Percentiles rank a stretch among this genome's conserved stretches.
These are phyloP conservation scores for Myrica gale DNA, from an alignment of 306 rosid genomes.

Conservation along the genomic window DNA sequence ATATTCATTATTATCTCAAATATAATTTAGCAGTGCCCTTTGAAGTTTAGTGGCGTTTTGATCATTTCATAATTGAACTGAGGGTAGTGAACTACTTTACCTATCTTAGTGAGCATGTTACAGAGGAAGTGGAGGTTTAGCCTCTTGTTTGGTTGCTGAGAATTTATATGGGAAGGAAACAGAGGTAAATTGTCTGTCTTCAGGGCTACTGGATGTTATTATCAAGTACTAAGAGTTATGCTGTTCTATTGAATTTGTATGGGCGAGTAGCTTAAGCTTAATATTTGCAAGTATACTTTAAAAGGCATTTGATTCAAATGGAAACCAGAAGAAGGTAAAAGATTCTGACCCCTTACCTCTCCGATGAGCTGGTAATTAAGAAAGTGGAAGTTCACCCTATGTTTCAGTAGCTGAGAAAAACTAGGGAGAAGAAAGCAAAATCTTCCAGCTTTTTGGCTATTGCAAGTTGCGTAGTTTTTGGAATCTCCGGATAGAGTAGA, in stretches of 20 bases:
- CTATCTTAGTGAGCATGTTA: slow-evolving; percentile 6
- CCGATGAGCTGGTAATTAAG: slow-evolving; percentile 11
- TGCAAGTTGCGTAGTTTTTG: neutral
- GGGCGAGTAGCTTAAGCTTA: neutral
- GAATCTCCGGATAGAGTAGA: neutral
- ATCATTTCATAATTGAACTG: neutral
- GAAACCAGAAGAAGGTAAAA: neutral
- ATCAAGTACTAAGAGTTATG: too few relatives aligned
- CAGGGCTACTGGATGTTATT: neutral
- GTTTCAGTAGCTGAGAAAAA: slow-evolving; percentile 18
- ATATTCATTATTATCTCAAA: neutral
- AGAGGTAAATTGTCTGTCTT: neutral
- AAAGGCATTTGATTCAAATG: neutral
- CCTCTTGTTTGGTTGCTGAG: slow-evolving; percentile 12
- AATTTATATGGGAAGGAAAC: slow-evolving; percentile 14
- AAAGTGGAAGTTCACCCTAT: neutral
- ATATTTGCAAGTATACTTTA: neutral
- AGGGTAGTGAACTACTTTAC: neutral
- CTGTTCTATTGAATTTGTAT: neutral
- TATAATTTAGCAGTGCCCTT: neutral
- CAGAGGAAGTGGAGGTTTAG: neutral
- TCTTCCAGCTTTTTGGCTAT: neutral
- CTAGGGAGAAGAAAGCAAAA: neutral
- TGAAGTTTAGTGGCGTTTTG: neutral
- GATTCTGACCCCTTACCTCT: neutral